Evolutionary conservation across 768 basidiomycete species (phyloP), one percentile per base, ranked within the genome.

Genomic region (Russula brevipes): DNA sequence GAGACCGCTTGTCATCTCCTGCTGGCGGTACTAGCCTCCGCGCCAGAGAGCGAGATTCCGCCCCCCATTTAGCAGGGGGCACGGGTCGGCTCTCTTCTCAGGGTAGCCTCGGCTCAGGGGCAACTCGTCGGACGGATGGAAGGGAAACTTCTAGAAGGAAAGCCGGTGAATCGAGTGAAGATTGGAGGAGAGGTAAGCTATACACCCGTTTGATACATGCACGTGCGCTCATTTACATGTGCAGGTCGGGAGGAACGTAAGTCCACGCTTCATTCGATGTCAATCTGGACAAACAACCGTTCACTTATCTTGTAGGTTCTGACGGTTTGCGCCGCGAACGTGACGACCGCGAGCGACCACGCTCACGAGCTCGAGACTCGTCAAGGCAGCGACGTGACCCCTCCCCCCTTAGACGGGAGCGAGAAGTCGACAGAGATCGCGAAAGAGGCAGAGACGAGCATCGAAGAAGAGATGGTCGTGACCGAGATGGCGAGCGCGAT

Each of bases 121-220:
- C 81, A 46, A 75, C 81, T 54, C 81, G 88, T 59, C 76, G 83
- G 53, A 73, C 77, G 53, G 88, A 90, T 61, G 76, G 77, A 33
- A 79, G 85, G 69, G 89, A 91, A 35, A 65, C 76, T 59, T 70
- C 76, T 50, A 88, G 83, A 77, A 86, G 85, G 76, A 87, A 87
- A 74, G 78, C 79, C 49, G 88, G 85, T 42, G 91, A 92, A 72
- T 79, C 78, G 31, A 85, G 83, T 68, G 89, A 92, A 69, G 91
- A 94, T 70, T 94, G 91, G 91, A 81, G 91, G 71, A 81, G 88
- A 83, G 88, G 91, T 90, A 69, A 66, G 80, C 74, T 53, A 17
- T 47, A 55, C 49, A 60, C 30, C 47, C 58, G n/a, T 67, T 56
- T 49, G 36, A 46, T 38, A 30, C 35, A 42, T 44, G 60, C 36